Conservation (phyloP, 2,329 filamentous ascomycete species). For the Dactylonectria macrodidyma region DNA sequence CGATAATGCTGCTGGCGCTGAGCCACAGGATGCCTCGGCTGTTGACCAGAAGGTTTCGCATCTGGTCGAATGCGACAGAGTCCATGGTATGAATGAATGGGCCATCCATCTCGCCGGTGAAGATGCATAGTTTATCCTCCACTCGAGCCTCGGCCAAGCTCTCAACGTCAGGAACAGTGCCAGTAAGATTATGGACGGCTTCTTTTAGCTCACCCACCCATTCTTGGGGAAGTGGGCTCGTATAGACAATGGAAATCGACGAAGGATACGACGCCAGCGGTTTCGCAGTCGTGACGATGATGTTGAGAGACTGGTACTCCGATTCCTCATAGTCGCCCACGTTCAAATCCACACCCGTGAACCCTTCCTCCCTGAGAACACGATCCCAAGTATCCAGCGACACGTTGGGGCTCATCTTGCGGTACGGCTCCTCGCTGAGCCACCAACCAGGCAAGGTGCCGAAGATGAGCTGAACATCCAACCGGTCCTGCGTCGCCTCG, state of each 20-base stretch:
- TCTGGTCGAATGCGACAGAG: neutral
- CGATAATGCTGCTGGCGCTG: neutral
- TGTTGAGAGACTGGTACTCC: neutral
- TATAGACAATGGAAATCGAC: neutral
- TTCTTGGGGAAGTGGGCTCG: neutral
- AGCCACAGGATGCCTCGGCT: slow-evolving; percentile 4
- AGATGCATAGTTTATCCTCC: neutral
- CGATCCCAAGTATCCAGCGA: neutral
- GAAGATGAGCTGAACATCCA: slow-evolving; percentile 56
- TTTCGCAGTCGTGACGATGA: neutral
- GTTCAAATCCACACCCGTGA: neutral
- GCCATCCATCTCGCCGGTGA: neutral
- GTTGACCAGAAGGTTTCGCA: neutral
- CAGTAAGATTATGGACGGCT: neutral
- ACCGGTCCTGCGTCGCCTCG: slow-evolving; percentile 46
- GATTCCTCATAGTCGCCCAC: neutral
- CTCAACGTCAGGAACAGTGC: neutral
- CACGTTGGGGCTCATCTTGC: neutral
- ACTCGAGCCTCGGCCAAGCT: neutral
- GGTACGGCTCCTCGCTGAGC: slow-evolving; percentile 23
- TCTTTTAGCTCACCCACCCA: neutral
- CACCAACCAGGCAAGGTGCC: slow-evolving; percentile 53
- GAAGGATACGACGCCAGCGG: neutral
- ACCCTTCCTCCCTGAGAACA: neutral
- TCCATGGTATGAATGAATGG: neutral